Evolutionary conservation across 345 rosid species (phyloP).

Genomic region (Kandelia obovata): DNA sequence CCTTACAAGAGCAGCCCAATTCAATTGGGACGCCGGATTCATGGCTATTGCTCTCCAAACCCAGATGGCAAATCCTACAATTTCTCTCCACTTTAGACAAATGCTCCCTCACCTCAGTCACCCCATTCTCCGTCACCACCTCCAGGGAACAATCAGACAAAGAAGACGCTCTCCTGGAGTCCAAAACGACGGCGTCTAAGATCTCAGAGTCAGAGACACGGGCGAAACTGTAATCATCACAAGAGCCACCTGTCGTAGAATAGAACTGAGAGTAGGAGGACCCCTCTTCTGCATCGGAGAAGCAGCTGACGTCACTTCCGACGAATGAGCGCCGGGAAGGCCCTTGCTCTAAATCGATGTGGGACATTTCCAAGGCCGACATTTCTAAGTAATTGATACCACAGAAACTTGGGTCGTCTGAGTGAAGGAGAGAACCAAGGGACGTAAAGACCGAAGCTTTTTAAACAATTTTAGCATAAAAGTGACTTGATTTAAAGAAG

Average conservation of each 20-base stretch:
- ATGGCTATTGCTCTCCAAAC: constrained; percentile 57
- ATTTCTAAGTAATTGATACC: constrained; percentile 13
- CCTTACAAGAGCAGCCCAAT: constrained; percentile 89
- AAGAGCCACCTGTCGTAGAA: constrained; percentile 74
- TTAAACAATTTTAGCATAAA: neutral
- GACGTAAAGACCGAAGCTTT: constrained; percentile 16
- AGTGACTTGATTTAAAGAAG: constrained; percentile 27
- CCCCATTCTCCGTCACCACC: constrained; percentile 42
- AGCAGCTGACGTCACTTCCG: constrained; percentile 44
- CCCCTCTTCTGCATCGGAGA: constrained; percentile 73
- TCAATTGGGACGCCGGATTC: constrained; percentile 67
- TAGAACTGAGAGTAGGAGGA: constrained; percentile 84
- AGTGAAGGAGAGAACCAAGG: constrained; percentile 6
- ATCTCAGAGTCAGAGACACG: constrained; percentile 44
- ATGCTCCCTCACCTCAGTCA: constrained; percentile 41
- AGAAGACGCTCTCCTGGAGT: constrained; percentile 54
- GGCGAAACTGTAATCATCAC: constrained; percentile 53
- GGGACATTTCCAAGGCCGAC: constrained; percentile 37
- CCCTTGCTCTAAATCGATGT: constrained; percentile 67
- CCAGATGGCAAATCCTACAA: constrained; percentile 92
- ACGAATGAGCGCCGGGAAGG: constrained; percentile 31
- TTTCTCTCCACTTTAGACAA: constrained; percentile 44
- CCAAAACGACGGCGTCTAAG: constrained; percentile 20
- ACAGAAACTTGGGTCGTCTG: neutral
- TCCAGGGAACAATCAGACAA: constrained; percentile 60